Conservation (phyloP, 768 basidiomycete species). For the Serendipita sp. region DNA sequence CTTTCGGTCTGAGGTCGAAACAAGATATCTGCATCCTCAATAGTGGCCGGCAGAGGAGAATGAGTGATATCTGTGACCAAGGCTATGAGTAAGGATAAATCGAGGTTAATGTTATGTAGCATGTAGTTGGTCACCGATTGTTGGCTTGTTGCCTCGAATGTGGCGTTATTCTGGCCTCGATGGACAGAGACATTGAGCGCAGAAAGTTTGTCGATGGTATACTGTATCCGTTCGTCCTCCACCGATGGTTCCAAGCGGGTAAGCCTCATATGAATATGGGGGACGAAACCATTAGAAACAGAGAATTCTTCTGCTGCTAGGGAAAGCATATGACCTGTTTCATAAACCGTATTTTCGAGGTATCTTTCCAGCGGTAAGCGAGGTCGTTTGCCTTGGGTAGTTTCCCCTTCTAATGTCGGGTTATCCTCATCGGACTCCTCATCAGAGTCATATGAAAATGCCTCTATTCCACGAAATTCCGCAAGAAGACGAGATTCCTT, state of each 20-base stretch:
- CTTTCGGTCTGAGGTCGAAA: slow-evolving; percentile 35
- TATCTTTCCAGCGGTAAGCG: slow-evolving; percentile 14
- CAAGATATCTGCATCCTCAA: slow-evolving; percentile 41
- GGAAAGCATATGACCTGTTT: slow-evolving; percentile 51
- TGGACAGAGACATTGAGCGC: slow-evolving; percentile 50
- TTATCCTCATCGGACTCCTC: slow-evolving; percentile 23
- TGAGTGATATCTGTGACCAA: slow-evolving; percentile 72
- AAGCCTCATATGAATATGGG: slow-evolving; percentile 42
- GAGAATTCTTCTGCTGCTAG: slow-evolving; percentile 43
- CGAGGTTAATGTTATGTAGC: slow-evolving; percentile 53
- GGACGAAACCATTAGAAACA: slow-evolving; percentile 24
- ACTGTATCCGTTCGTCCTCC: slow-evolving; percentile 38
- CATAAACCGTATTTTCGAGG: slow-evolving; percentile 58
- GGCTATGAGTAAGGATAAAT: slow-evolving; percentile 72
- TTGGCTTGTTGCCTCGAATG: background rate
- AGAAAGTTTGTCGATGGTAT: slow-evolving; percentile 38
- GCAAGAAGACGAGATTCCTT: slow-evolving; percentile 60
- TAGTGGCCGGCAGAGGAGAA: slow-evolving; percentile 37
- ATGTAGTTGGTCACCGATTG: slow-evolving; percentile 20
- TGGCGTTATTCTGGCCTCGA: slow-evolving; percentile 29
- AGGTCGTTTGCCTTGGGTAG: slow-evolving; percentile 25
- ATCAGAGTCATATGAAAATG: slow-evolving; percentile 52
- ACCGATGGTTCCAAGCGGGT: slow-evolving; percentile 36
- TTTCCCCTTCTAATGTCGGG: background rate
- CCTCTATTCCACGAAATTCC: slow-evolving; percentile 75